These are phyloP conservation scores for Alternaria sp. DNA, from an alignment of 2,329 filamentous ascomycete species.

Conservation along the genomic window DNA sequence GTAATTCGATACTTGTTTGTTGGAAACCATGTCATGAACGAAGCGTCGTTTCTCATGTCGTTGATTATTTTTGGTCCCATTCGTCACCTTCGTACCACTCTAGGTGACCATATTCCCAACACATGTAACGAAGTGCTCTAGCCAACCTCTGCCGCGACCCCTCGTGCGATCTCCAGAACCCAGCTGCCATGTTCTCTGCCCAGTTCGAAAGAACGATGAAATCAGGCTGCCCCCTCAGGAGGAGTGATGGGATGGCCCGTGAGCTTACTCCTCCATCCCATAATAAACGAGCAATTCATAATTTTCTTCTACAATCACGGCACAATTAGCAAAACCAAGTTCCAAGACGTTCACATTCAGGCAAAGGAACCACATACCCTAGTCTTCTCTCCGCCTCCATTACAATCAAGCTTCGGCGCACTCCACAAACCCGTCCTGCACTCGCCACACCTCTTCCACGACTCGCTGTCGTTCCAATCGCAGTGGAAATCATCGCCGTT, in stretches of 20 bases:
- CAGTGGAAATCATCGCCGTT: slow-evolving; percentile 5
- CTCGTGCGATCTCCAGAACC: background rate
- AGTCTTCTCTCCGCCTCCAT: background rate
- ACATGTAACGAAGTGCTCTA: background rate
- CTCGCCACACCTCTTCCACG: slow-evolving; percentile 23
- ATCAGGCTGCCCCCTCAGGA: background rate
- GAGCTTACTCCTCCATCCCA: slow-evolving; percentile 9
- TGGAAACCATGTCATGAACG: background rate
- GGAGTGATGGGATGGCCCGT: background rate
- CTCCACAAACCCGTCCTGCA: slow-evolving; percentile 19
- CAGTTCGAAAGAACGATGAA: background rate
- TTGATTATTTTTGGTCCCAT: background rate
- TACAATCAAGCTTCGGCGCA: background rate
- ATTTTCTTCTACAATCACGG: background rate
- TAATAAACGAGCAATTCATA: slow-evolving; percentile 20
- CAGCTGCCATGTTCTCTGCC: background rate
- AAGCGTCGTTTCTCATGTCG: background rate
- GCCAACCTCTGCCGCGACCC: background rate
- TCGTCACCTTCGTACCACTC: background rate
- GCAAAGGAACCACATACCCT: background rate
- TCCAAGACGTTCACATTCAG: background rate
- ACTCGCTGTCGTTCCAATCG: slow-evolving; percentile 20
- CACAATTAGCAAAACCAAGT: background rate
- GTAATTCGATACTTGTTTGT: background rate
- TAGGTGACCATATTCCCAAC: no score